Conservation (phyloP, 257 asterid species). For the Ocimum tenuiflorum region DNA sequence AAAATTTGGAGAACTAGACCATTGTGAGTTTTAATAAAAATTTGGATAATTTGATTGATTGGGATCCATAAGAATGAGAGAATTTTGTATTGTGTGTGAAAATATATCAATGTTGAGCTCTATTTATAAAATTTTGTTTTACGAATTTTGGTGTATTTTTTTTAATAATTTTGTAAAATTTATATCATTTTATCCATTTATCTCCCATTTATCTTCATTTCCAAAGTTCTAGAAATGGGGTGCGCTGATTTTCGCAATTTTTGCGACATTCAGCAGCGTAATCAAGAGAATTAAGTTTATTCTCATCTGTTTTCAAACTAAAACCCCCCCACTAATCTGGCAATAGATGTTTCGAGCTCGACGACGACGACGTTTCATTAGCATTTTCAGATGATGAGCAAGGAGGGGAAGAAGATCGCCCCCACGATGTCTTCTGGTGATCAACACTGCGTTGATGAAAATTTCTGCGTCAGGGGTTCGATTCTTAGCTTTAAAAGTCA, state of each 20-base stretch:
- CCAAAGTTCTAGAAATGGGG: conserved; percentile 81
- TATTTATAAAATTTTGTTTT: too few species aligned
- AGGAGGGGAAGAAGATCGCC: conserved; percentile 24
- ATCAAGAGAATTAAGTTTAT: conserved; percentile 44
- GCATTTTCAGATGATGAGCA: conserved; percentile 41
- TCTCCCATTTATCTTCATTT: conserved; percentile 37
- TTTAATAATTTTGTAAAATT: too few species aligned
- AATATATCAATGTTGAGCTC: too few species aligned
- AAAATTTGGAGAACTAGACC: too few species aligned
- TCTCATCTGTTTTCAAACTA: conserved; percentile 37
- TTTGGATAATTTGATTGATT: too few species aligned
- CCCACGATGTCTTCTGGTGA: conserved; percentile 36
- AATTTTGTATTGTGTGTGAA: too few species aligned
- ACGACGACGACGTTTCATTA: conserved; percentile 21
- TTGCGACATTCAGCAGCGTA: conserved; percentile 64
- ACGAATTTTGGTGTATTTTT: too few species aligned
- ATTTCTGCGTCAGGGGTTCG: conserved; percentile 45
- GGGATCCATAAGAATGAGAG: too few species aligned
- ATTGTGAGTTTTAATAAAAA: too few species aligned
- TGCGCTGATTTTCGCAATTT: conserved; percentile 60
- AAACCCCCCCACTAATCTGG: conserved; percentile 37
- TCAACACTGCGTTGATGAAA: conserved; percentile 22
- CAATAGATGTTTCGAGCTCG: conserved; percentile 39
- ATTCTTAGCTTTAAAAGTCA: too few species aligned
- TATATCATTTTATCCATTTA: too few species aligned